phyloP scores from a whole-genome alignment of 139 green algal species.

The Chlamydomonas sp. region DNA sequence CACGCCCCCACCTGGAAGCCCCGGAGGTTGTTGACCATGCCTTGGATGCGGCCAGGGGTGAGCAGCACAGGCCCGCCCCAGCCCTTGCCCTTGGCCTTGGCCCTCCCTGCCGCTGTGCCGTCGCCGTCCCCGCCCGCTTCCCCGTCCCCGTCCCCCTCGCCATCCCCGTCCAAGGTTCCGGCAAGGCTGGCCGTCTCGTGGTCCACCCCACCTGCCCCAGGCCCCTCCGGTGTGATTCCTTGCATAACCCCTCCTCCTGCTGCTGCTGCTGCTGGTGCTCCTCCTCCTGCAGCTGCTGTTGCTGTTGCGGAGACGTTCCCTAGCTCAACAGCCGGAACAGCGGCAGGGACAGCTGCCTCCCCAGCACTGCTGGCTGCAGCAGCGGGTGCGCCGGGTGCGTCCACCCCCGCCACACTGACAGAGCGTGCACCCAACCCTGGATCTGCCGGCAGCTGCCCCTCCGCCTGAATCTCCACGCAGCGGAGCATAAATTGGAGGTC shows the following conservation, averaged over 20 bases:
- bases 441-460: background rate
- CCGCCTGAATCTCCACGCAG: background rate
- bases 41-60: slow-evolving; percentile 21
- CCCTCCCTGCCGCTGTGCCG: background rate
- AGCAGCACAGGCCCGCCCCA: background rate
- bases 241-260: no score
- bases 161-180: no score
- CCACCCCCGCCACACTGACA: background rate
- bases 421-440: no score
- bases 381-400: background rate
- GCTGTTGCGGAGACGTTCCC: no score
- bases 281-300: background rate
- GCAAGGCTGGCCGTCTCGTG: no score
- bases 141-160: background rate
- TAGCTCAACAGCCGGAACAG: background rate
- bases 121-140: no score
- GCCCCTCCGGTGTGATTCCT: no score
- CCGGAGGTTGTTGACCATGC: slow-evolving; percentile 45
- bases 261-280: no score
- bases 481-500: slow-evolving; percentile 29
- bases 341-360: background rate
- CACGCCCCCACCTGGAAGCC: slow-evolving; percentile 34
- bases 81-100: background rate
- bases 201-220: no score
- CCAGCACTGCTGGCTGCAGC: background rate